phyloP scores from a whole-genome alignment of 352 stramenopile species.

The Globisporangium cystogenes region DNA sequence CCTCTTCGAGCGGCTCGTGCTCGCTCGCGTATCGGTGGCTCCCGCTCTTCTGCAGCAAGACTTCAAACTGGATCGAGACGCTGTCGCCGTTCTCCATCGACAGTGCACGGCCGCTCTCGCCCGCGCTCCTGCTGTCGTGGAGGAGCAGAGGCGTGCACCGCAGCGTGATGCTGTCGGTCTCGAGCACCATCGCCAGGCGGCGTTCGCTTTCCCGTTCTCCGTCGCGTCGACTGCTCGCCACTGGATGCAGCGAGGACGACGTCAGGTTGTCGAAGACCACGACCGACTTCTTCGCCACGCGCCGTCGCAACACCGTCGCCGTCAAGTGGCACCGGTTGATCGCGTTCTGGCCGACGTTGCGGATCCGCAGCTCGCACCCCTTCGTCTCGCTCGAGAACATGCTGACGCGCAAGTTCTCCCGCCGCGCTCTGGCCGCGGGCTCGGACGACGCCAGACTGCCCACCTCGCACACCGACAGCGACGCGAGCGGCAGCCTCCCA shows the following conservation, averaged over 20 bases:
- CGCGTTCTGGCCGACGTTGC: constrained; percentile 33
- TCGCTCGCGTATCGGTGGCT: constrained; percentile 1
- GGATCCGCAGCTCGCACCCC: constrained; percentile 42
- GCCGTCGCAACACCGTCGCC: constrained; percentile 25
- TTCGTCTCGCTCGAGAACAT: constrained; percentile 73
- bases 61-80: constrained; percentile 30
- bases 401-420: constrained; percentile 28
- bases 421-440: not conserved
- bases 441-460: constrained; percentile 14
- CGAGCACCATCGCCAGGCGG: constrained; percentile 3
- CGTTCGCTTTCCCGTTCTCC: not conserved
- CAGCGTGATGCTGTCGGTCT: constrained; percentile 16
- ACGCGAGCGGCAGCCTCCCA: constrained; percentile 34
- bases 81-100: constrained; percentile 27
- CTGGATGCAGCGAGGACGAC: not conserved
- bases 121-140: not conserved
- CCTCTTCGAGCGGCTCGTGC: constrained; percentile 18
- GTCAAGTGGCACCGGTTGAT: constrained; percentile 40
- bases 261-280: constrained; percentile 43
- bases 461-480: constrained; percentile 42
- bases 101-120: constrained; percentile 3
- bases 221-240: not conserved
- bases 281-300: constrained; percentile 21
- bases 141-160: constrained; percentile 6
- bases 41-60: constrained; percentile 21